Percentiles rank a stretch among this genome's conserved stretches.
phyloP scores from a whole-genome alignment of 768 basidiomycete species.

The Pleurotus cornucopiae region DNA sequence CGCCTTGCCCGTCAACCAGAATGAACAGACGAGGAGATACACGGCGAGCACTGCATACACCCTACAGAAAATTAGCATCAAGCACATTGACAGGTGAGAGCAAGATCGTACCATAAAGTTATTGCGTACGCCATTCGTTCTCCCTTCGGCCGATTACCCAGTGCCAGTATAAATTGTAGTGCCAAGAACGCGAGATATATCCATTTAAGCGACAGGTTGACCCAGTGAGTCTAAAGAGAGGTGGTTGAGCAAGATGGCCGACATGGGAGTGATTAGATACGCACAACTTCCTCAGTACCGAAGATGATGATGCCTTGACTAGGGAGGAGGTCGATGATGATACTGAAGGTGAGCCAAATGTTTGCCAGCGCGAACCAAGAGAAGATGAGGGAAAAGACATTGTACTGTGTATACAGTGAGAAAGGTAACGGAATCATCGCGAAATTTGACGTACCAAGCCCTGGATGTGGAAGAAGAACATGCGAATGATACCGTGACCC shows the following conservation, averaged over 20 bases:
- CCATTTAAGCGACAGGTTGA: conserved; percentile 82
- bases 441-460: conserved; percentile 36
- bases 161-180: conserved; percentile 61
- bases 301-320: conserved; percentile 54
- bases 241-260: too few relatives aligned
- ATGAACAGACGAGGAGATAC: conserved; percentile 85
- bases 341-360: conserved; percentile 92
- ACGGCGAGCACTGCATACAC: conserved; percentile 80
- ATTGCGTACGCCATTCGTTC: conserved; percentile 61
- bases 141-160: conserved; percentile 84
- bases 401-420: conserved; percentile 50
- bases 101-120: conserved; percentile 59
- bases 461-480: conserved; percentile 97
- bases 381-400: conserved; percentile 79
- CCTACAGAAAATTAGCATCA: conserved; percentile 38
- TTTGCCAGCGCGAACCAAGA: conserved; percentile 93
- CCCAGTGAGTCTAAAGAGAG: conserved; percentile 72
- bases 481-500: conserved; percentile 82
- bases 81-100: neutral
- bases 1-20: conserved; percentile 77
- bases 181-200: conserved; percentile 82
- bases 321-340: conserved; percentile 87
- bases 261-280: conserved; percentile 20
- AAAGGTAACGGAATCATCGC: neutral
- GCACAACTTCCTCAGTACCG: conserved; percentile 63